These are phyloP conservation scores for Tolypocladium paradoxum DNA, from an alignment of 2,329 filamentous ascomycete species.

Conservation along the genomic window DNA sequence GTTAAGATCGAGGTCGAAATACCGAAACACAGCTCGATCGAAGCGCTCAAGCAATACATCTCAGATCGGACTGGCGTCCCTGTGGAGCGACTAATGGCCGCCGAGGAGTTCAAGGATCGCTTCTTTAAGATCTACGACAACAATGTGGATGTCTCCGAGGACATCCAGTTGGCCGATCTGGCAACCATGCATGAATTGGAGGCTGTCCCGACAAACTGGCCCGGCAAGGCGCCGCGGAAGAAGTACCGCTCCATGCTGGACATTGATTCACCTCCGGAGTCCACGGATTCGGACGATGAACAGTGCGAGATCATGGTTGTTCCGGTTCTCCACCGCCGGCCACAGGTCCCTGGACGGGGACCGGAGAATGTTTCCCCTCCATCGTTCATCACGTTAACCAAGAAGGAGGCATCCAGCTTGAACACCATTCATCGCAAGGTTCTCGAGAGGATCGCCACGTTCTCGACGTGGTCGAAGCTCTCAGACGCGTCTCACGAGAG, in stretches of 20 bases:
- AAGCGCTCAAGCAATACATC: conserved; percentile 57
- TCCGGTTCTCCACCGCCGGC: conserved; percentile 54
- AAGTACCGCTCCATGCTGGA: conserved; percentile 41
- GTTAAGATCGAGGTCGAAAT: conserved; percentile 68
- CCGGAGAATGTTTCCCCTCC: conserved; percentile 32
- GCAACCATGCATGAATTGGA: conserved; percentile 70
- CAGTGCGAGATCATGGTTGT: conserved; percentile 58
- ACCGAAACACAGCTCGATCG: conserved; percentile 63
- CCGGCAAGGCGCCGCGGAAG: conserved; percentile 36
- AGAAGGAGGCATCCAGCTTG: conserved; percentile 55
- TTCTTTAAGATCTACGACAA: conserved; percentile 86
- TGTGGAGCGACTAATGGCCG: conserved; percentile 58
- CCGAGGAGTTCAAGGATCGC: conserved; percentile 71
- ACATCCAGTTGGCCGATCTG: conserved; percentile 56
- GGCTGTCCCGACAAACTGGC: conserved; percentile 66
- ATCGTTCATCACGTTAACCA: conserved; percentile 65
- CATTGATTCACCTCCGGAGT: conserved; percentile 28
- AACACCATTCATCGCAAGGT: conserved; percentile 73
- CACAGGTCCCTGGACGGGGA: conserved; percentile 17
- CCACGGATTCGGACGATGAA: conserved; percentile 48
- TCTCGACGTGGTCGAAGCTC: conserved; percentile 62
- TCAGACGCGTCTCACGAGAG: conserved; percentile 33
- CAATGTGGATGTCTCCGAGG: conserved; percentile 53
- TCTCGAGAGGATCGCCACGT: conserved; percentile 61
- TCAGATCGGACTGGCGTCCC: conserved; percentile 57